phyloP scores from a whole-genome alignment of 2,329 filamentous ascomycete genomes.

The Sphaerulina musiva region DNA sequence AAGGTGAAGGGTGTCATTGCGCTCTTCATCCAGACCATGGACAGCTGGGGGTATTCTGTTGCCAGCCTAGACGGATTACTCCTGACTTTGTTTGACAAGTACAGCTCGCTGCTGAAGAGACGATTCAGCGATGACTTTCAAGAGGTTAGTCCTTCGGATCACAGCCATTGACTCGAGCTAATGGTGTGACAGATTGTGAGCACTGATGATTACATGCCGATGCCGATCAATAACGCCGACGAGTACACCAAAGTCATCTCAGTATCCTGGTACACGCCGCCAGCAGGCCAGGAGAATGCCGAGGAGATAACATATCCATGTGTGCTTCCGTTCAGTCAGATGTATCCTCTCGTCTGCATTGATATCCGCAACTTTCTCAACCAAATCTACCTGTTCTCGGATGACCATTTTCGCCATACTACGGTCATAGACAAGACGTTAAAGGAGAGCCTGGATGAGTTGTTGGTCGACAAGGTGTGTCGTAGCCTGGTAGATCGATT shows the following conservation, averaged over 20 bases:
- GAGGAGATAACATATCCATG: slow-evolving; percentile 78
- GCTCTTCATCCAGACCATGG: slow-evolving; percentile 97
- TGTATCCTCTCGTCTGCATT: slow-evolving; percentile 98
- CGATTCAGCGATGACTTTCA: slow-evolving; percentile 94
- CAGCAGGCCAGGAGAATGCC: slow-evolving; percentile 56
- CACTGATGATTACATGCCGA: slow-evolving; percentile 99
- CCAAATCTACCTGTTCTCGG: slow-evolving; percentile 96
- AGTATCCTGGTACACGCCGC: slow-evolving; percentile 87
- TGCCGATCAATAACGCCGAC: slow-evolving; percentile 84
- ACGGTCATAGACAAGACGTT: slow-evolving; percentile 86
- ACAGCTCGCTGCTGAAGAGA: slow-evolving; percentile 81
- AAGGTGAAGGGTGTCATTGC: slow-evolving; percentile 91
- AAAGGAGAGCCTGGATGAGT: slow-evolving; percentile 80
- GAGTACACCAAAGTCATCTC: slow-evolving; percentile 95
- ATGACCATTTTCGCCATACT: slow-evolving; percentile 89
- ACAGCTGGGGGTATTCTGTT: slow-evolving; percentile 87
- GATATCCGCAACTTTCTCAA: slow-evolving; percentile 96
- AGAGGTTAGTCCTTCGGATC: slow-evolving; percentile 51
- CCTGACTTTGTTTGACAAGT: slow-evolving; percentile 86
- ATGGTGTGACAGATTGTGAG: slow-evolving; percentile 51
- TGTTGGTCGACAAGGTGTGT: slow-evolving; percentile 90
- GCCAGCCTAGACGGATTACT: slow-evolving; percentile 74
- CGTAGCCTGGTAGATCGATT: slow-evolving; percentile 80
- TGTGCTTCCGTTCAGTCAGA: slow-evolving; percentile 95
- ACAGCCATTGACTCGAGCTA: not conserved